Percentiles rank a stretch among this genome's conserved stretches.
Evolutionary conservation across 176 grass and related monocot genomes (phyloP).

Genomic region (Eremochloa ophiuroides): DNA sequence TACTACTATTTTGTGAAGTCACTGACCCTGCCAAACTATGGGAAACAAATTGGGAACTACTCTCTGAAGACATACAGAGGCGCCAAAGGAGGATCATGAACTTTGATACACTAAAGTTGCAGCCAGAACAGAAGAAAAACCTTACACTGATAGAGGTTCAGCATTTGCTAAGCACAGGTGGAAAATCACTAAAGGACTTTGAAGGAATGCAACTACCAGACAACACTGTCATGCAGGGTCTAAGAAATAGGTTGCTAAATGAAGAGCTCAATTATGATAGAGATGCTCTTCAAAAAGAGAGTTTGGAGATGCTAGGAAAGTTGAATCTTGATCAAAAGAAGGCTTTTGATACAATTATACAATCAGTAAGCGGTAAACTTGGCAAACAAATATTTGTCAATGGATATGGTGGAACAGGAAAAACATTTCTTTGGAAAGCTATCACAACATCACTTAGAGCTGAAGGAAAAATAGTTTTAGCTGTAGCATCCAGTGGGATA

Average conservation of each 20-base stretch:
- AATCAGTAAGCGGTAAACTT: neutral
- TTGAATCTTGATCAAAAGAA: neutral
- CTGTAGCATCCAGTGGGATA: neutral
- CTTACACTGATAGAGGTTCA: neutral
- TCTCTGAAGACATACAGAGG: neutral
- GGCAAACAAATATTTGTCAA: neutral
- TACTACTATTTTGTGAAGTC: neutral
- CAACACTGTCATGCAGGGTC: neutral
- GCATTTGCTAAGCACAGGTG: neutral
- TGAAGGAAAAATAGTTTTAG: conserved; percentile 23
- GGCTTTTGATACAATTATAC: neutral
- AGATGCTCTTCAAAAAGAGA: neutral
- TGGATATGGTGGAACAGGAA: neutral
- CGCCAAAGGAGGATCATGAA: neutral
- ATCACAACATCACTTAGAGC: neutral
- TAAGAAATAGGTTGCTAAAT: conserved; percentile 9
- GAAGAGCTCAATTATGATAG: conserved; percentile 17
- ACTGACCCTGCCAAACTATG: neutral
- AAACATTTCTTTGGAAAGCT: conserved; percentile 17
- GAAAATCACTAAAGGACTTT: neutral
- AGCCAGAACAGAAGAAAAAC: neutral
- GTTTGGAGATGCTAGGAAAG: neutral
- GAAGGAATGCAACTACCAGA: neutral
- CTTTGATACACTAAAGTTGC: neutral
- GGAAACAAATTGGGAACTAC: conserved; percentile 7